Evolutionary conservation across 2,329 filamentous ascomycete species (phyloP).

Genomic region (Blastomyces silverae): DNA sequence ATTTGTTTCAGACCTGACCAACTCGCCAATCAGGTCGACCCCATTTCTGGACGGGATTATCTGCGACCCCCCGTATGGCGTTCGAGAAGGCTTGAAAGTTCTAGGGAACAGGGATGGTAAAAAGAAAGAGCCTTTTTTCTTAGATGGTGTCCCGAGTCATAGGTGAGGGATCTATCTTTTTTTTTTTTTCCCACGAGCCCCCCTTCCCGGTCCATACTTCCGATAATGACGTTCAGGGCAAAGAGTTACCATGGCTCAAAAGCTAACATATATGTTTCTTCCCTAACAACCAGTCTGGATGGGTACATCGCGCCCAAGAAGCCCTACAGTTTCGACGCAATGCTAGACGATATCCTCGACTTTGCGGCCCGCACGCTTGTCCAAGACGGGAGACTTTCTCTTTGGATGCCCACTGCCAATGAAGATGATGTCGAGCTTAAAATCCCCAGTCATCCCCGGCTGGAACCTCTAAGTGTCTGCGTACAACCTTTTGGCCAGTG

Average conservation of each 20-base stretch:
- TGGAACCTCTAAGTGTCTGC: slow-evolving; percentile 69
- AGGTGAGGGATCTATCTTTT: slow-evolving; percentile 45
- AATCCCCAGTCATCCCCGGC: slow-evolving; percentile 66
- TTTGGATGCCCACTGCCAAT: slow-evolving; percentile 96
- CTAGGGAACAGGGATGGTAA: slow-evolving; percentile 64
- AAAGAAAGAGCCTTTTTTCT: slow-evolving; percentile 49
- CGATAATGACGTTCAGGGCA: neutral
- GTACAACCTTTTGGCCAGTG: slow-evolving; percentile 87
- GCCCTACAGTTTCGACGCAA: slow-evolving; percentile 83
- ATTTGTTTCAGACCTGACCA: slow-evolving; percentile 81
- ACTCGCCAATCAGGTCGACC: slow-evolving; percentile 62
- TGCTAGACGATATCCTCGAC: slow-evolving; percentile 81
- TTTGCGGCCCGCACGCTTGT: slow-evolving; percentile 75
- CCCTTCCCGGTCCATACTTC: neutral
- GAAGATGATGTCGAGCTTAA: slow-evolving; percentile 68
- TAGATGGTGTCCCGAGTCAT: slow-evolving; percentile 63
- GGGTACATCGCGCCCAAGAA: slow-evolving; percentile 80
- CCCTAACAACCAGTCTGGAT: slow-evolving; percentile 42
- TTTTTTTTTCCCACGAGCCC: neutral
- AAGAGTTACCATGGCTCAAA: neutral
- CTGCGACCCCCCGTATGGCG: slow-evolving; percentile 93
- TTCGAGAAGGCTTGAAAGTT: slow-evolving; percentile 84
- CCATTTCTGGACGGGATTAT: slow-evolving; percentile 80
- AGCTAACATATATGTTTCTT: slow-evolving; percentile 3
- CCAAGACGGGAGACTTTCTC: slow-evolving; percentile 69